These are phyloP conservation scores for Neonectria faginata DNA, from an alignment of 2,329 filamentous ascomycete genomes.

Conservation along the genomic window DNA sequence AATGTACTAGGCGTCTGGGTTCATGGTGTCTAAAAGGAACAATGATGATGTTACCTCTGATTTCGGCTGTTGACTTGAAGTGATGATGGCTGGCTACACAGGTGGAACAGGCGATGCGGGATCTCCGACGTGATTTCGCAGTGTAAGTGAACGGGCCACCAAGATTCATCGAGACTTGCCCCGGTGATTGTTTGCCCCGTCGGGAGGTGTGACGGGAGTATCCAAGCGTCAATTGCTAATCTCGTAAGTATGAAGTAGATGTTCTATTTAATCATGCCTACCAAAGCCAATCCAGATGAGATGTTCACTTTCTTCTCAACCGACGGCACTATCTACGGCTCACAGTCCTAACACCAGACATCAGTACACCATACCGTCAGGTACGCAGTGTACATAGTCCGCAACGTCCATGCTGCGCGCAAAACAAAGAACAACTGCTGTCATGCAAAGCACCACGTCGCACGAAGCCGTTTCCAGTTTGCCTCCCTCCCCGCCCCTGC, in stretches of 20 bases:
- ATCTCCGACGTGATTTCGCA: neutral
- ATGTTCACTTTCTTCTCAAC: neutral
- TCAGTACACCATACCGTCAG: neutral
- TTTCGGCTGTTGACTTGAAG: neutral
- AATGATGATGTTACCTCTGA: conserved; percentile 26
- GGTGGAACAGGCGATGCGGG: neutral
- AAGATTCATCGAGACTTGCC: neutral
- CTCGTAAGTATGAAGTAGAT: neutral
- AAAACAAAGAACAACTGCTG: neutral
- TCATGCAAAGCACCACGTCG: neutral
- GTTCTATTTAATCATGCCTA: too few species aligned
- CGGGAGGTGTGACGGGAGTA: conserved; percentile 1
- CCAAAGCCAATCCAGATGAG: neutral
- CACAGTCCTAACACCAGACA: neutral
- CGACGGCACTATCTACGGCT: neutral
- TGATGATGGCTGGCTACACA: neutral
- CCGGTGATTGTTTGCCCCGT: neutral
- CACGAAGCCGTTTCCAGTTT: neutral
- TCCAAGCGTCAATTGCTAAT: neutral
- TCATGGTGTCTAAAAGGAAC: conserved; percentile 25
- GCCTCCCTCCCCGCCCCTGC: neutral
- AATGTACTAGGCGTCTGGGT: conserved; percentile 28
- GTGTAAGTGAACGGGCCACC: neutral
- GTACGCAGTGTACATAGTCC: too few species aligned
- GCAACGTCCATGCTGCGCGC: neutral